Base-by-base conservation (phyloP, 1,284 basidiomycete species). In the Xanthoconium separans region DNA sequence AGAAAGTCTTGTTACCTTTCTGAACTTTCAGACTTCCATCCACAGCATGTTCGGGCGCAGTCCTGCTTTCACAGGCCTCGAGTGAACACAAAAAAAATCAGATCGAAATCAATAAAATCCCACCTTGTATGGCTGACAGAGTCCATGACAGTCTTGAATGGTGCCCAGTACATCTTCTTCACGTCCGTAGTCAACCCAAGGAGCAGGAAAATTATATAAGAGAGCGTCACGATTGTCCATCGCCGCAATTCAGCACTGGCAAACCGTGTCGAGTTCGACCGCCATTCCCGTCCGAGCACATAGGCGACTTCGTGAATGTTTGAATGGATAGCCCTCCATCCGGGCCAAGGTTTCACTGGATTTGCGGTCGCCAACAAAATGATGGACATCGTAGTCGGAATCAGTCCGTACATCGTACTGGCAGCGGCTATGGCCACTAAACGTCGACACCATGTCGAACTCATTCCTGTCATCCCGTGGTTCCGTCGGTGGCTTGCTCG, bases 141-240 rank as follows among this genome's bases (percentile, higher is more conserved):
- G 2, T 42, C 47, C 3, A 47, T 31, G 40, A n/a, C 11, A 8
- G 41, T 39, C 50, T 44, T 62, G 42, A 62, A 40, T 11, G 50
- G 42, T n/a, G 30, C 29, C 24, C 41, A 15, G 36, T 61, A 64
- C 54, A 63, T 57, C 44, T 40, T 61, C 50, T 48, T 62, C 36
- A 59, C 50, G 6, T 65, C 68, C 3, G 48, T 36, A 1, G 63
- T 58, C 24, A 64, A 51, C n/a, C 65, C 66, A 37, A 69, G 61
- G 44, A 65, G 44, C 16, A 49, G n/a, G 27, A 70, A 69, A 18
- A 70, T 47, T 30, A 64, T 43, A 43, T 60, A 57, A 2, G 58
- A 54, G 12, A 62, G 53, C 29, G 58, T 46, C 29, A 56, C 44
- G 36, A 39, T 44, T 11, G 57, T 58, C 58, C 63, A 65, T 11